Evolutionary conservation across 495 filamentous ascomycete genomes (phyloP).

Genomic region (Podospora appendiculata): DNA sequence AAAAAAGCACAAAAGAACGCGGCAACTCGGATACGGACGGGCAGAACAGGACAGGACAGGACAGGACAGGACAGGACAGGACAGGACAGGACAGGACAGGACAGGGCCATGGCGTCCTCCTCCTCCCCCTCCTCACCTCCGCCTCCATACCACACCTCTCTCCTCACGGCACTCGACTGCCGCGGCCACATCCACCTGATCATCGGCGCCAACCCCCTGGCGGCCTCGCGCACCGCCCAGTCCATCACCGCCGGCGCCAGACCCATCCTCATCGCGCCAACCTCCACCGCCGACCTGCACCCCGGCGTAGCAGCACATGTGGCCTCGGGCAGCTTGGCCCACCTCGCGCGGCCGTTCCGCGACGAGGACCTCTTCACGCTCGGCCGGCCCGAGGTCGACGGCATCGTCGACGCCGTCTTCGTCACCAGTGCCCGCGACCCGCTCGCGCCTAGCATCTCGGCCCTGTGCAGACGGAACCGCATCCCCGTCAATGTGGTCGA

Average conservation of each 20-base stretch:
- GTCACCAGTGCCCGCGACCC: slow-evolving; percentile 54
- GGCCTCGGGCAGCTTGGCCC: slow-evolving; percentile 62
- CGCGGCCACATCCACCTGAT: slow-evolving; percentile 77
- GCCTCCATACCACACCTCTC: slow-evolving; percentile 31
- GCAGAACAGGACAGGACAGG: too few species aligned
- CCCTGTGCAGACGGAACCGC: slow-evolving; percentile 65
- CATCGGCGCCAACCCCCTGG: slow-evolving; percentile 78
- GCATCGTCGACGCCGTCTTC: slow-evolving; percentile 86
- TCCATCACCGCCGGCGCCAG: slow-evolving; percentile 81
- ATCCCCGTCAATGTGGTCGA: slow-evolving; percentile 93
- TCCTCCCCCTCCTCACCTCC: background rate
- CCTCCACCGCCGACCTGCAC: slow-evolving; percentile 50
- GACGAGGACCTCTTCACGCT: slow-evolving; percentile 69
- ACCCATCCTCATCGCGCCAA: slow-evolving; percentile 75
- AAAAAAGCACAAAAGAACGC: too few species aligned
- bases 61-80: background rate
- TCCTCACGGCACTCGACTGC: slow-evolving; percentile 73
- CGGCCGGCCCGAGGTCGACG: slow-evolving; percentile 70
- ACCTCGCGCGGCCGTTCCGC: slow-evolving; percentile 60
- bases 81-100: background rate
- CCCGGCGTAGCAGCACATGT: slow-evolving; percentile 67
- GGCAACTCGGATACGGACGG: too few species aligned
- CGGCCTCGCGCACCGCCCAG: slow-evolving; percentile 70
- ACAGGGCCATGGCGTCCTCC: background rate
- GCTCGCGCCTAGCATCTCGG: slow-evolving; percentile 60